Evolutionary conservation across 257 asterid genomes (phyloP).

Genomic region (Petunia secreta): DNA sequence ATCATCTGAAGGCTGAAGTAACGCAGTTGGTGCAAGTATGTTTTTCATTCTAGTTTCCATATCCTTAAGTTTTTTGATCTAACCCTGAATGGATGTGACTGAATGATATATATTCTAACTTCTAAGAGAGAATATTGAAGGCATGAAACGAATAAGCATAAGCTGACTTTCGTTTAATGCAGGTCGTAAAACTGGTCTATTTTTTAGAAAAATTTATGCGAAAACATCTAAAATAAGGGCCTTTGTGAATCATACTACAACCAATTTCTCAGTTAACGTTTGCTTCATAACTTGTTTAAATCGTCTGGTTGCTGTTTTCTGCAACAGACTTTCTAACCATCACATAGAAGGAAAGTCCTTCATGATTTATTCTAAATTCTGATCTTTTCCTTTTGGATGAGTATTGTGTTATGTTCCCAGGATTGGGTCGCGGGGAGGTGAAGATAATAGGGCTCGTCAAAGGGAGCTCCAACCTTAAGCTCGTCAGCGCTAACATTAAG

Average conservation of each 20-base stretch:
- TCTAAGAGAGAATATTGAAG: not conserved
- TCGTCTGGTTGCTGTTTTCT: not conserved
- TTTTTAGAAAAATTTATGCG: not conserved
- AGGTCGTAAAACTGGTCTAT: not conserved
- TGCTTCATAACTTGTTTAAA: slow-evolving; percentile 13
- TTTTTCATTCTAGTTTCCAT: slow-evolving; percentile 30
- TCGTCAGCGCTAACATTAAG: too few relatives aligned
- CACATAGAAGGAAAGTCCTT: too few relatives aligned
- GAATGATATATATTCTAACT: not conserved
- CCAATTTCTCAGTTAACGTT: not conserved
- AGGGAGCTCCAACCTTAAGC: too few relatives aligned
- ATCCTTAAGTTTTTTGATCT: not conserved
- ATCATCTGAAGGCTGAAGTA: slow-evolving; percentile 80
- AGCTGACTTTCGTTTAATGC: slow-evolving; percentile 5
- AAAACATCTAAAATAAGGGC: slow-evolving; percentile 3
- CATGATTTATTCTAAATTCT: too few relatives aligned
- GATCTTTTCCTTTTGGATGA: too few relatives aligned
- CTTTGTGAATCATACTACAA: not conserved
- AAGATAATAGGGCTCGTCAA: too few relatives aligned
- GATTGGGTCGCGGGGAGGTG: too few relatives aligned
- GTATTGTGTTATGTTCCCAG: too few relatives aligned
- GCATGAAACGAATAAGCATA: slow-evolving; percentile 1
- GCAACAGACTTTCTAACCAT: too few relatives aligned
- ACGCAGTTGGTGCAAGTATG: slow-evolving; percentile 86
- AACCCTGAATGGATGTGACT: slow-evolving; percentile 20